phyloP scores from a whole-genome alignment of 345 rosid genomes.

The Salix arbutifolia region DNA sequence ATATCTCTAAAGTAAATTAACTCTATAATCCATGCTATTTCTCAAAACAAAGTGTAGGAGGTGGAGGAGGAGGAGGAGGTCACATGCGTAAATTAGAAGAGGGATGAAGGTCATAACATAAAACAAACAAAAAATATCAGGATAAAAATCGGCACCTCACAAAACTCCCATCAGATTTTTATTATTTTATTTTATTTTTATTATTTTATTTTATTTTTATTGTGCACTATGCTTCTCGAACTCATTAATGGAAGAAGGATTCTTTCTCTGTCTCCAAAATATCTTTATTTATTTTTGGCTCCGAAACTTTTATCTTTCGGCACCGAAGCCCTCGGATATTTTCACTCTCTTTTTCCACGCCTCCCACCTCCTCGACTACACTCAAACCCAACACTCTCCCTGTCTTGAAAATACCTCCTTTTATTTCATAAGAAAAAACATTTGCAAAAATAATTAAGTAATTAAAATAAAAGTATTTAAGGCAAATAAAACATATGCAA shows the following conservation, averaged over 20 bases:
- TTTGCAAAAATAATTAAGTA: too few relatives aligned
- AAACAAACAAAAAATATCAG: not conserved
- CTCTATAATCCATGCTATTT: too few relatives aligned
- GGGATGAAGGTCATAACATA: not conserved
- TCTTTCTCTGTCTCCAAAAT: constrained; percentile 17
- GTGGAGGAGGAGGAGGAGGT: not conserved
- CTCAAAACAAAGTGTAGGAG: too few relatives aligned
- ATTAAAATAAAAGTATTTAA: too few relatives aligned
- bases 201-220: not conserved
- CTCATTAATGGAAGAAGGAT: not conserved
- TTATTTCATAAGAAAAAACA: too few relatives aligned
- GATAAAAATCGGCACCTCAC: constrained; percentile 3
- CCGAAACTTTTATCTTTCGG: not conserved
- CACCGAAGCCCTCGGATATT: constrained; percentile 20
- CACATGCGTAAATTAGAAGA: not conserved
- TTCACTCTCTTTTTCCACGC: not conserved
- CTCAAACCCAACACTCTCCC: not conserved
- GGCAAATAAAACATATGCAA: too few relatives aligned
- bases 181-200: too few relatives aligned
- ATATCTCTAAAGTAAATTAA: too few relatives aligned
- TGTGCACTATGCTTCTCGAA: too few relatives aligned
- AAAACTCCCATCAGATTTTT: not conserved
- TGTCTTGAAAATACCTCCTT: not conserved
- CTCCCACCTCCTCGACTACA: not conserved
- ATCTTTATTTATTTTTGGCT: not conserved